phyloP scores from a whole-genome alignment of 495 filamentous ascomycete genomes.

The Penicillium ochrochloron region DNA sequence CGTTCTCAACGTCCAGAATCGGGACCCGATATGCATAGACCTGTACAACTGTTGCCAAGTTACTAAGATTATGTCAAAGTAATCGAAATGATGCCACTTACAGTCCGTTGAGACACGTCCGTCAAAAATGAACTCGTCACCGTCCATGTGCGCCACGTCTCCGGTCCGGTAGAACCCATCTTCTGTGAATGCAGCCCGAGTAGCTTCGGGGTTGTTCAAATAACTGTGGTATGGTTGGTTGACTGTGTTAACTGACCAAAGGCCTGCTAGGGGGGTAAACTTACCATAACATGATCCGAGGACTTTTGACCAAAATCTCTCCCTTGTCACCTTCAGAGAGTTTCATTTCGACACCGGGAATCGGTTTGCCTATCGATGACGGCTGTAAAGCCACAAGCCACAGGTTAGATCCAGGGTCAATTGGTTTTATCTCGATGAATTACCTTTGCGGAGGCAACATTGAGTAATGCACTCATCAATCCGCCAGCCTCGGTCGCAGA shows the following conservation, averaged over 20 bases:
- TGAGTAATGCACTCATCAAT: background rate
- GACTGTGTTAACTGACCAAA: too few relatives aligned
- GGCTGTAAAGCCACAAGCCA: background rate
- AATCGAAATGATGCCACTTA: background rate
- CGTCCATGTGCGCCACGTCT: background rate
- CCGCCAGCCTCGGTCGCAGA: background rate
- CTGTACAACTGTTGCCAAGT: too few relatives aligned
- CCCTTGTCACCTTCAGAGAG: background rate
- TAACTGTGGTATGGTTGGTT: background rate
- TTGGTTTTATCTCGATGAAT: background rate
- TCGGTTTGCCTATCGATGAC: background rate
- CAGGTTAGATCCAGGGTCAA: background rate
- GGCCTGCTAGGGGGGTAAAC: too few relatives aligned
- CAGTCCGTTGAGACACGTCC: background rate
- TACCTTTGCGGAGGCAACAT: background rate
- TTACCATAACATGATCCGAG: background rate
- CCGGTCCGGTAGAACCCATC: constrained; percentile 1
- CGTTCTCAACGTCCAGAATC: too few relatives aligned
- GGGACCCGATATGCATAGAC: too few relatives aligned
- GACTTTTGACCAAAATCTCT: constrained; percentile 1
- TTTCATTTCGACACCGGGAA: background rate
- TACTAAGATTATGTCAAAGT: too few relatives aligned
- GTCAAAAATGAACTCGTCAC: background rate
- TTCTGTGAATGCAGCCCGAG: background rate
- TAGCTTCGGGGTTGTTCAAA: background rate